phyloP scores from a whole-genome alignment of 805 yeast species.

The Pachysolen tannophilus region DNA sequence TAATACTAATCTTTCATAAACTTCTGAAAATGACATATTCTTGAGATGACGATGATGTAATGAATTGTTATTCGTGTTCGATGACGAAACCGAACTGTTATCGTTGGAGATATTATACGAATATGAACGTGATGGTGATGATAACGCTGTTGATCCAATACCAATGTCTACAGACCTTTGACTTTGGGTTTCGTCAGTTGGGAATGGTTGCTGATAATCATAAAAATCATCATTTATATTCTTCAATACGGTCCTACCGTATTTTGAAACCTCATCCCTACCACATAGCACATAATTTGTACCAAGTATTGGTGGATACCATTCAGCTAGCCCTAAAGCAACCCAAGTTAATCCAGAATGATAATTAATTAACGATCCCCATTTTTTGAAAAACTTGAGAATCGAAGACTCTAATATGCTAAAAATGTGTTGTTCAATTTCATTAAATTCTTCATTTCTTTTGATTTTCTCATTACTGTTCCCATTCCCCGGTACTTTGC shows the following conservation, averaged over 20 bases:
- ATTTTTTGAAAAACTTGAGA: constrained; percentile 56
- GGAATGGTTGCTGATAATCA: constrained; percentile 18
- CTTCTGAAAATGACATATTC: constrained; percentile 50
- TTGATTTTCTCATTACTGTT: neutral
- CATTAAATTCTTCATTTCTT: constrained; percentile 24
- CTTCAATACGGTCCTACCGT: constrained; percentile 25
- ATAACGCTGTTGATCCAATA: neutral
- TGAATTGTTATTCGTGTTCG: neutral
- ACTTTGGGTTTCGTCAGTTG: neutral
- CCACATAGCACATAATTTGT: constrained; percentile 50
- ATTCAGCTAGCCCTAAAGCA: constrained; percentile 81
- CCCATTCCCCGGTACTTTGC: constrained; percentile 2
- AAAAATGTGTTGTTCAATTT: constrained; percentile 45
- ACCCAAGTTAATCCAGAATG: constrained; percentile 84
- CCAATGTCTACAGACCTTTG: neutral
- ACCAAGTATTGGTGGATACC: constrained; percentile 58
- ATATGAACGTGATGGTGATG: too few relatives aligned
- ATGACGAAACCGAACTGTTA: neutral
- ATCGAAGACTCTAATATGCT: constrained; percentile 53
- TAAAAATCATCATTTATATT: constrained; percentile 23
- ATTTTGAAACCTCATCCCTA: constrained; percentile 33
- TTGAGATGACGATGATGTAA: constrained; percentile 12
- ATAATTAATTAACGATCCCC: constrained; percentile 73
- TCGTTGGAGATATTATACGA: too few relatives aligned
- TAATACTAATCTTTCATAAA: constrained; percentile 67